Evolutionary conservation across 2,329 filamentous ascomycete species (phyloP), one percentile per base, ranked within the genome.

Genomic region (Trichoderma aggressivum): DNA sequence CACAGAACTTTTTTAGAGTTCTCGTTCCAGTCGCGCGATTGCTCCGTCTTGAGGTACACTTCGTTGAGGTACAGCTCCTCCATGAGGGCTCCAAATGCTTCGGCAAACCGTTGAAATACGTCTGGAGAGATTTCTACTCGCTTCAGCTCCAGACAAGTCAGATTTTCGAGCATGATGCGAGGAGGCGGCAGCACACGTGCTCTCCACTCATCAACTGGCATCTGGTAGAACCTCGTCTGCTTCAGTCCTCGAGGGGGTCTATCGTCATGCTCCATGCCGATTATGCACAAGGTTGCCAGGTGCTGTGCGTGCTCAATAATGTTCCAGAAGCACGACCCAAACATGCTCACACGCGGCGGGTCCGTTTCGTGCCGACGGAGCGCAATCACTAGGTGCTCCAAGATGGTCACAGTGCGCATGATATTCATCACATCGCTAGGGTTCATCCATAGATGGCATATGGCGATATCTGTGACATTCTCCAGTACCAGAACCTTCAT

Each of bases 371-470:
- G 82, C 70, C 83, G 80, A 67, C 84, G 84, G 39, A 86, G 75
- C 2, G 83, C 84, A 62, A 88, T 73, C 43, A 86, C 80, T 21
- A 88, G 78, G 65, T 85, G 81, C 74, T 84, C 80, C 18, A 88
- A 75, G 1, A 78, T 76, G 30, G 77, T 74, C 24, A 87, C 80
- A 1, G 82, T 78, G 39, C 72, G 77, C 72, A 85, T 83, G 55
- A 86, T 83, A 73, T 87, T 87, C 74, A 78, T 78, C 16, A 87
- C 80, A 73, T 87, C 86, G 65, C 81, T 82, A 1, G 84, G 86
- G 73, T 87, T 87, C 71, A 83, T 81, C 81, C 84, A 86, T 4
- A 88, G 80, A 64, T 82, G 81, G 16, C 83, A 82, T 28, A 87
- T 76, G 21, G 85, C 82, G 10, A 82, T 80, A 72, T 87, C 85